Evolutionary conservation across 2,329 filamentous ascomycete genomes (phyloP).

Genomic region (Aspergillus tanneri): DNA sequence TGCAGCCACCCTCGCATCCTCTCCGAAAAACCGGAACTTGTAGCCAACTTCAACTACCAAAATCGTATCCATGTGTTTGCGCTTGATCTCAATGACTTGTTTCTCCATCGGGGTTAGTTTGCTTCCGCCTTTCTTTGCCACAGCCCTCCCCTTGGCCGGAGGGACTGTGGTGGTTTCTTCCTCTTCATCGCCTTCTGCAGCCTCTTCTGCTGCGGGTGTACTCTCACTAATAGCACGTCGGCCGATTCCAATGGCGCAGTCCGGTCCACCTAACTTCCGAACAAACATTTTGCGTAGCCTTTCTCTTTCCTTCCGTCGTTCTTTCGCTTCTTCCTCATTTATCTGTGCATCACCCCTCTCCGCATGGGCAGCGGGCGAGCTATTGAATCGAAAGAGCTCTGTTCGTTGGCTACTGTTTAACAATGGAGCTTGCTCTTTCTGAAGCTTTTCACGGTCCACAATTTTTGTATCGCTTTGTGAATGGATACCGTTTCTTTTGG

Average conservation of each 20-base stretch:
- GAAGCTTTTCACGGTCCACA: not conserved
- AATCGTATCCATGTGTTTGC: slow-evolving; percentile 82
- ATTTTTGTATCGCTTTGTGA: slow-evolving; percentile 11
- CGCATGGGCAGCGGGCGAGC: slow-evolving; percentile 44
- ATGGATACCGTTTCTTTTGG: slow-evolving; percentile 27
- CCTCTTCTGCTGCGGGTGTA: slow-evolving; percentile 56
- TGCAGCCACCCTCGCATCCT: slow-evolving; percentile 84
- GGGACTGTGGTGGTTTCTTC: slow-evolving; percentile 48
- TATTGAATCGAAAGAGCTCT: slow-evolving; percentile 60
- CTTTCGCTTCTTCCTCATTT: slow-evolving; percentile 50
- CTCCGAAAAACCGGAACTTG: slow-evolving; percentile 96
- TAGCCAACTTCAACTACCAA: slow-evolving; percentile 95
- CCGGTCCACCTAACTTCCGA: slow-evolving; percentile 81
- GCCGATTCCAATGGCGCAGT: slow-evolving; percentile 70
- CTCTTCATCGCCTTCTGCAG: slow-evolving; percentile 58
- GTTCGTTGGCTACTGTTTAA: slow-evolving; percentile 50
- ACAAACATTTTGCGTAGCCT: slow-evolving; percentile 81
- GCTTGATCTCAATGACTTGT: slow-evolving; percentile 91
- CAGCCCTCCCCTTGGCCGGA: slow-evolving; percentile 46
- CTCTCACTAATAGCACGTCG: slow-evolving; percentile 57
- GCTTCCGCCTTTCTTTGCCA: slow-evolving; percentile 68
- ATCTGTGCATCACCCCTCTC: slow-evolving; percentile 31
- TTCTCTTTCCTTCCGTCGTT: slow-evolving; percentile 60
- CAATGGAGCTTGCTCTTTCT: slow-evolving; percentile 28
- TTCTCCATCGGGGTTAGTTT: slow-evolving; percentile 94